These are phyloP conservation scores for Rhododendron molle DNA, from an alignment of 148 eudicot species.

Conservation along the genomic window DNA sequence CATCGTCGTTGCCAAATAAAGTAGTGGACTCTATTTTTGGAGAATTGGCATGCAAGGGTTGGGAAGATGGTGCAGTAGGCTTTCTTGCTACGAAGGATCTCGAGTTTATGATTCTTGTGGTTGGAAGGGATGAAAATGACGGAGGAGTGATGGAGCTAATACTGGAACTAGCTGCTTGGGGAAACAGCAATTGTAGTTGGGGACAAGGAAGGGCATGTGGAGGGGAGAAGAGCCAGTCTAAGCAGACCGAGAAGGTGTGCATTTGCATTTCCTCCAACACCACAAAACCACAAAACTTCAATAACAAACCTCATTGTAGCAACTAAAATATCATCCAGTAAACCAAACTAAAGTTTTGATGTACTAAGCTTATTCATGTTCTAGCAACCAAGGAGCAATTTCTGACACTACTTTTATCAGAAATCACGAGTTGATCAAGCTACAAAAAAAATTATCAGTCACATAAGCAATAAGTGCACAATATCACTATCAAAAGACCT, in stretches of 20 bases:
- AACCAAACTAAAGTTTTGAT: background rate
- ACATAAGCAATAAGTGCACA: background rate
- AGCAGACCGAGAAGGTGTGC: background rate
- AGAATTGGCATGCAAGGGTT: background rate
- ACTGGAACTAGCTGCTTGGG: background rate
- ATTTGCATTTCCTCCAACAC: background rate
- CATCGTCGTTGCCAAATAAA: background rate
- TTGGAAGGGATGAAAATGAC: background rate
- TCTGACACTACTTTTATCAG: background rate
- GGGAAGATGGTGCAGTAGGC: background rate
- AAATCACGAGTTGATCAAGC: background rate
- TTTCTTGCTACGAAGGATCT: background rate
- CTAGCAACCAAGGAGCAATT: background rate
- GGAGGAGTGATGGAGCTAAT: background rate
- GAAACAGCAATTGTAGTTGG: background rate
- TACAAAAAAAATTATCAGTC: background rate
- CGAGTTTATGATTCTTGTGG: background rate
- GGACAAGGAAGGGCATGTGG: background rate
- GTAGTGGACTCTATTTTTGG: background rate
- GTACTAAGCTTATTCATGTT: background rate
- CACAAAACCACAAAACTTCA: background rate
- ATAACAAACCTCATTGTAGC: background rate
- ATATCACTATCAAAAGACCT: background rate
- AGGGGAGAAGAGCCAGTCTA: background rate
- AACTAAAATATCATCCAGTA: background rate